Conservation (phyloP, 1,139 yeast genomes). For the Blastobotrys arbuscula region DNA sequence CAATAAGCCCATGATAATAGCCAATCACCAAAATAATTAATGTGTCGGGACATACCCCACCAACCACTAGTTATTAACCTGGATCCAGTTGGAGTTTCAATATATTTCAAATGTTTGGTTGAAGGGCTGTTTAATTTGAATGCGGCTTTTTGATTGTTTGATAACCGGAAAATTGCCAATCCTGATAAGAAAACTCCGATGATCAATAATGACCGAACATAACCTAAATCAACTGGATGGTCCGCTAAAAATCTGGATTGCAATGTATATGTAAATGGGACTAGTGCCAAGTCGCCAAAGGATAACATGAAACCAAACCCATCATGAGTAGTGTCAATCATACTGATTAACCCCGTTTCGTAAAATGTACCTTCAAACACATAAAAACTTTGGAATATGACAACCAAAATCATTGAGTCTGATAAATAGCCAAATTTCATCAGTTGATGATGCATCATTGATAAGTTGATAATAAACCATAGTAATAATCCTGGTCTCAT, state of each 20-base stretch:
- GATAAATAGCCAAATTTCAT: slow-evolving; percentile 52
- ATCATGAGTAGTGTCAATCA: slow-evolving; percentile 95
- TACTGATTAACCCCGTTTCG: slow-evolving; percentile 81
- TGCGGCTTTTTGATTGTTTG: slow-evolving; percentile 79
- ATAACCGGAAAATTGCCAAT: slow-evolving; percentile 71
- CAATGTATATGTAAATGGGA: slow-evolving; percentile 87
- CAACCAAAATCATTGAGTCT: slow-evolving; percentile 69
- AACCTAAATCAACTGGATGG: slow-evolving; percentile 56
- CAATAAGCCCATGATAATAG: slow-evolving; percentile 90
- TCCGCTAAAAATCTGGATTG: slow-evolving; percentile 79
- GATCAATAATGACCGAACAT: slow-evolving; percentile 33
- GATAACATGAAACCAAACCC: slow-evolving; percentile 96
- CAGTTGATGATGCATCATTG: slow-evolving; percentile 81
- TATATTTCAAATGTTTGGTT: slow-evolving; percentile 55
- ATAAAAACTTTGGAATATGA: slow-evolving; percentile 69
- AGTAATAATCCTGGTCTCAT: slow-evolving; percentile 89
- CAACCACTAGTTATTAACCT: slow-evolving; percentile 83
- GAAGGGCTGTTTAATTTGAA: slow-evolving; percentile 74
- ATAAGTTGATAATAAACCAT: slow-evolving; percentile 74
- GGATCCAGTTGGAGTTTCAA: slow-evolving; percentile 72
- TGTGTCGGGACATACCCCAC: slow-evolving; percentile 94
- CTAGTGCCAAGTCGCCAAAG: slow-evolving; percentile 88
- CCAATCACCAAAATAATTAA: slow-evolving; percentile 96
- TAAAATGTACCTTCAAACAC: slow-evolving; percentile 87
- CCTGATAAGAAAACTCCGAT: slow-evolving; percentile 53